A percentile compares a stretch with the other conserved stretches of the same genome.
phyloP scores from a whole-genome alignment of 129 eudicot species.

The Chrysanthemum makinoi region DNA sequence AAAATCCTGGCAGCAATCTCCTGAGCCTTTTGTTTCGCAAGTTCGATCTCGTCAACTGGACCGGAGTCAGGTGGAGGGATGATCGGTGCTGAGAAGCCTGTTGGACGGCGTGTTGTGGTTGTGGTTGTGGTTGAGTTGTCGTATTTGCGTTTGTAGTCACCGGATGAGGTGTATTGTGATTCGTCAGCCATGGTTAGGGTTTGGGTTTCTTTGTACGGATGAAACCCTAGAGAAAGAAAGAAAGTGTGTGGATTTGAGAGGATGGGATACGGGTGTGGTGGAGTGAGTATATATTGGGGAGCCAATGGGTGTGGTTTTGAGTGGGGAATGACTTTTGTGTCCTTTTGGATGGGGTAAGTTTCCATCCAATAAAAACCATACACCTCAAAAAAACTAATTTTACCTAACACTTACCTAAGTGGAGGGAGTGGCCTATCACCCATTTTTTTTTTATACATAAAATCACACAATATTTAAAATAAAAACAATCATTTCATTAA shows the following conservation, averaged over 20 bases:
- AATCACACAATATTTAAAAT: too few species aligned
- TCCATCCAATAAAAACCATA: too few species aligned
- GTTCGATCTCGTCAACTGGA: slow-evolving; percentile 47
- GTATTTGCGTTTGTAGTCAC: slow-evolving; percentile 73
- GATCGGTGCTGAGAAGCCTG: slow-evolving; percentile 81
- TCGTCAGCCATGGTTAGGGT: slow-evolving; percentile 67
- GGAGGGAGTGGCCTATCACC: too few species aligned
- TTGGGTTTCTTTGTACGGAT: slow-evolving; percentile 1
- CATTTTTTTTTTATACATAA: too few species aligned
- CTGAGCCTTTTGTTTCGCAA: slow-evolving; percentile 64
- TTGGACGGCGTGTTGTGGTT: slow-evolving; percentile 55
- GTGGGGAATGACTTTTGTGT: too few species aligned
- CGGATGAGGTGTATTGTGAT: slow-evolving; percentile 43
- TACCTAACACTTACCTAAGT: too few species aligned
- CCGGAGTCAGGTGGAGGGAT: slow-evolving; percentile 43
- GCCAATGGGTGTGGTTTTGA: too few species aligned
- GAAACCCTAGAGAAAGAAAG: slow-evolving; percentile 46
- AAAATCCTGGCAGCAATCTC: slow-evolving; percentile 71
- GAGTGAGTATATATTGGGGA: too few species aligned
- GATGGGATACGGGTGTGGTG: too few species aligned
- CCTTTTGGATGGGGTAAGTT: too few species aligned
- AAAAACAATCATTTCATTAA: too few species aligned
- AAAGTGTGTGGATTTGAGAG: neutral
- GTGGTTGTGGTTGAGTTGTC: slow-evolving; percentile 64
- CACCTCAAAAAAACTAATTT: too few species aligned